Conservation (phyloP, 2,329 filamentous ascomycete species). For the Chrysoporthe deuterocubensis region DNA sequence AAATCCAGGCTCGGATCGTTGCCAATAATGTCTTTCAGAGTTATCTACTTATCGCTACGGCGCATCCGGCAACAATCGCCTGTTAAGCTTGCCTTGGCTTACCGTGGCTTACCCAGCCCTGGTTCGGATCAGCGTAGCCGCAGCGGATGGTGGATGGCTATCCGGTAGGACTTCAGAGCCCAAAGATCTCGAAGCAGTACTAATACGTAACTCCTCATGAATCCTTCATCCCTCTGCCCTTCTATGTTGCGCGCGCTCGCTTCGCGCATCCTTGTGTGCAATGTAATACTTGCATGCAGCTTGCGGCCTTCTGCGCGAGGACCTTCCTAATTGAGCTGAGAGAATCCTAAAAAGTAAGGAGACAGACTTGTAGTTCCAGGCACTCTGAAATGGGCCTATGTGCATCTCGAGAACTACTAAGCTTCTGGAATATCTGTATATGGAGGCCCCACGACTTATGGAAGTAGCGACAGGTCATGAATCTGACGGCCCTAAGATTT, state of each 20-base stretch:
- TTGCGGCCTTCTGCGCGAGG: neutral
- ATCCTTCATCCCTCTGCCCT: neutral
- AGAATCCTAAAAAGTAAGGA: neutral
- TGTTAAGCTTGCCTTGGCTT: neutral
- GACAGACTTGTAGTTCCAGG: no score
- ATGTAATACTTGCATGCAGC: neutral
- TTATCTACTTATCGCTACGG: constrained; percentile 14
- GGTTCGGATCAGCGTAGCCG: neutral
- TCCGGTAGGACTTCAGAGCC: neutral
- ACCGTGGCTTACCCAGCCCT: neutral
- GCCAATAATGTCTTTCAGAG: constrained; percentile 9
- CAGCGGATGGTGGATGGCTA: neutral
- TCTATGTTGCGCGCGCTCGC: neutral
- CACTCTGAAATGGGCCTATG: neutral
- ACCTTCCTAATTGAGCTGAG: neutral
- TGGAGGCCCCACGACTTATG: no score
- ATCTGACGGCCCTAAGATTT: no score
- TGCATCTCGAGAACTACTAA: no score
- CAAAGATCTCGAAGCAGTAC: neutral
- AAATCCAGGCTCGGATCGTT: neutral
- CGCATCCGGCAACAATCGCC: neutral
- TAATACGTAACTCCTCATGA: neutral
- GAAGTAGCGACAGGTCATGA: no score
- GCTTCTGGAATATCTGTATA: no score
- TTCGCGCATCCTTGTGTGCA: neutral